Conservation (phyloP, 371 early-diverging fungal genomes). For the Blakeslea trispora region DNA sequence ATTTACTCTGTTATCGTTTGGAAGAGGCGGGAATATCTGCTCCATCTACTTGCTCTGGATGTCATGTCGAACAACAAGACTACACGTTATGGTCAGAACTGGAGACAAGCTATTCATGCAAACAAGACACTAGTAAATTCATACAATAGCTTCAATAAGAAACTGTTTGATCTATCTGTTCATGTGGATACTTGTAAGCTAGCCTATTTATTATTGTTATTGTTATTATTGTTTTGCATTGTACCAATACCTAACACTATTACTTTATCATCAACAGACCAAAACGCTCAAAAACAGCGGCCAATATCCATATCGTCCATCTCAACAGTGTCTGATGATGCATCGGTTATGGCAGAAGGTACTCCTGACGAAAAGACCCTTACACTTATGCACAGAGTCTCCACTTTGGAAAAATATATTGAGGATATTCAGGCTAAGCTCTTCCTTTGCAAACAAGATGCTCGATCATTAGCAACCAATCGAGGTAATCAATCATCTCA, state of each 20-base stretch:
- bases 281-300: neutral
- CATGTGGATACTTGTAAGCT: neutral
- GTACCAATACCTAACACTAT: too few relatives aligned
- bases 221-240: too few relatives aligned
- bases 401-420: constrained; percentile 37
- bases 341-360: neutral
- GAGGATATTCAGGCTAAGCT: constrained; percentile 37
- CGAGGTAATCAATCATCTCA: constrained; percentile 30
- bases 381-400: constrained; percentile 29
- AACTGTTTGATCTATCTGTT: neutral
- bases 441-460: constrained; percentile 42
- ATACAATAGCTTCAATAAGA: constrained; percentile 23
- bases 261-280: too few relatives aligned
- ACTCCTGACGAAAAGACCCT: constrained; percentile 22
- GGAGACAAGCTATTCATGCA: constrained; percentile 33
- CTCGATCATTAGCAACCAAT: constrained; percentile 22
- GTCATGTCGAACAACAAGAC: constrained; percentile 43
- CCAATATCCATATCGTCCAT: neutral
- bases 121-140: constrained; percentile 23
- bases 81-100: constrained; percentile 36
- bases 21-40: constrained; percentile 44
- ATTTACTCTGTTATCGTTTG: constrained; percentile 26
- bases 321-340: neutral
- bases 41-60: constrained; percentile 44
- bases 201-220: too few relatives aligned